Conservation (phyloP, 768 basidiomycete genomes). For the Lepiota brunneoincarnata region DNA sequence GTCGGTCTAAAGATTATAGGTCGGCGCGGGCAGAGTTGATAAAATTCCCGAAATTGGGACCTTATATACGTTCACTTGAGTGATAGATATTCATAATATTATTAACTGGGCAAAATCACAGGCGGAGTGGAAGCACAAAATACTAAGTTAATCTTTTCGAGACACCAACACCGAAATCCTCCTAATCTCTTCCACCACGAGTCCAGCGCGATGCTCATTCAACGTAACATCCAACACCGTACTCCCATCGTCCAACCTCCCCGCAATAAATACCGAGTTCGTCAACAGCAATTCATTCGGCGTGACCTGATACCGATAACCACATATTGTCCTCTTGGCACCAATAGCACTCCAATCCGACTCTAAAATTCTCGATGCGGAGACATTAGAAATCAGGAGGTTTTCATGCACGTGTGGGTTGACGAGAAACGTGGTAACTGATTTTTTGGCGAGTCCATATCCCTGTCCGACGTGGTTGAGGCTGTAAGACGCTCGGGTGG, state of each 20-base stretch:
- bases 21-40: too few relatives aligned
- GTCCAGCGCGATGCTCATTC: slow-evolving; percentile 25
- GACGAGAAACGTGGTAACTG: slow-evolving; percentile 28
- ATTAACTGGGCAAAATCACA: too few relatives aligned
- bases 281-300: slow-evolving; percentile 31
- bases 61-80: too few relatives aligned
- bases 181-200: slow-evolving; percentile 28
- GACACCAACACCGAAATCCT: slow-evolving; percentile 5
- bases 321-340: slow-evolving; percentile 31
- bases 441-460: slow-evolving; percentile 22
- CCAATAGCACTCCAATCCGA: slow-evolving; percentile 35
- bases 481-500: slow-evolving; percentile 19
- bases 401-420: slow-evolving; percentile 34
- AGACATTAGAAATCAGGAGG: slow-evolving; percentile 36
- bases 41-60: too few relatives aligned
- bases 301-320: slow-evolving; percentile 37
- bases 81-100: too few relatives aligned
- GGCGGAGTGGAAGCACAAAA: too few relatives aligned
- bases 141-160: background rate
- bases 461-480: slow-evolving; percentile 29
- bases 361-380: slow-evolving; percentile 37
- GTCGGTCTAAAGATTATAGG: too few relatives aligned
- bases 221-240: slow-evolving; percentile 38
- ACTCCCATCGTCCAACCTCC: slow-evolving; percentile 33
- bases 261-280: slow-evolving; percentile 37